Conservation (phyloP, 1,284 basidiomycete species). For the Ceratobasidium papillatum region DNA sequence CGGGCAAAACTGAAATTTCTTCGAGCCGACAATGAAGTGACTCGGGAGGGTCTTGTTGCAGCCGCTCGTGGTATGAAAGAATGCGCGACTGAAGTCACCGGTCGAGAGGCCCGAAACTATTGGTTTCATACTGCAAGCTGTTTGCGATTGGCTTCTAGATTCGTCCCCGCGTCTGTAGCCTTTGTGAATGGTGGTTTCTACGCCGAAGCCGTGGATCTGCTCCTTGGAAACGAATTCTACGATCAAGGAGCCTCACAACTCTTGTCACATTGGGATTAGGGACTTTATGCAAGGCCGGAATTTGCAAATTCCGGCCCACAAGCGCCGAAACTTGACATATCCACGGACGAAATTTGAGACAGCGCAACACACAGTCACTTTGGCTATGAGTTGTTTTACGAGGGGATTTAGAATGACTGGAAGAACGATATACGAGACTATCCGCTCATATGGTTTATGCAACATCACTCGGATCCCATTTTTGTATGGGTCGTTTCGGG, state of each 20-base stretch:
- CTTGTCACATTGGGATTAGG: background rate
- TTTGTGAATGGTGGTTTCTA: background rate
- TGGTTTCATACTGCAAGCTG: constrained; percentile 13
- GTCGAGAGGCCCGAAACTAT: background rate
- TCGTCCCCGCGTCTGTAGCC: background rate
- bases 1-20: constrained; percentile 15
- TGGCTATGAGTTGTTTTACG: too few species aligned
- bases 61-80: background rate
- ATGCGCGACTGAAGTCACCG: background rate
- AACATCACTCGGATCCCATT: too few species aligned
- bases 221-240: background rate
- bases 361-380: too few species aligned
- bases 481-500: too few species aligned
- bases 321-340: too few species aligned
- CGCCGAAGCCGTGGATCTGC: background rate
- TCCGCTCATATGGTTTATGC: too few species aligned
- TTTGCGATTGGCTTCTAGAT: background rate
- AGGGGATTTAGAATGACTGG: too few species aligned
- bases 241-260: background rate
- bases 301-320: too few species aligned
- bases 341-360: too few species aligned
- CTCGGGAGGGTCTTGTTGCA: background rate
- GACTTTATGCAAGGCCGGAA: too few species aligned
- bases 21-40: background rate
- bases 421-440: too few species aligned